These are phyloP conservation scores for Eutrema heterophyllum DNA, from an alignment of 345 rosid species.

Conservation along the genomic window DNA sequence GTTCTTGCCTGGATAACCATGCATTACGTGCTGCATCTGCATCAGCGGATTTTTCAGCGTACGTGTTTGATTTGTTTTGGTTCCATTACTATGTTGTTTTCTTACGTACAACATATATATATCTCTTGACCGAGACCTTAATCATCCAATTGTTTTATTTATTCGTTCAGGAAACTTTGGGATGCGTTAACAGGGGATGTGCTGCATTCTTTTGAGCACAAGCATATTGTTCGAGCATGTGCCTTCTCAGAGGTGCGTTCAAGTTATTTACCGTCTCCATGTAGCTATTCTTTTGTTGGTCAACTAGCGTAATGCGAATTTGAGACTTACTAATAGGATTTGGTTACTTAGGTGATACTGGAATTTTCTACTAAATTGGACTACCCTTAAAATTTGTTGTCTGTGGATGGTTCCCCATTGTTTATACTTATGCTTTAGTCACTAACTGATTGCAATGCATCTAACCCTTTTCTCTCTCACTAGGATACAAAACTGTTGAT, in stretches of 20 bases:
- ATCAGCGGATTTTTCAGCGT: conserved; percentile 97
- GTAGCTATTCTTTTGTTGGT: not conserved
- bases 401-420: not conserved
- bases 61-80: conserved; percentile 4
- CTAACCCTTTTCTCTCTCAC: not conserved
- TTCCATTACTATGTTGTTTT: not conserved
- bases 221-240: conserved; percentile 86
- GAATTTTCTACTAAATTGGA: not conserved
- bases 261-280: not conserved
- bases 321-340: not conserved
- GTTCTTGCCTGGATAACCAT: conserved; percentile 79
- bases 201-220: conserved; percentile 88
- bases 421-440: not conserved
- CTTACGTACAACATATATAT: not conserved
- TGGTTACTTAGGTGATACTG: not conserved
- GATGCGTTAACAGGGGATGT: conserved; percentile 89
- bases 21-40: conserved; percentile 95
- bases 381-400: not conserved
- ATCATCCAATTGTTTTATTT: not conserved
- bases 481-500: conserved; percentile 65
- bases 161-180: conserved; percentile 64
- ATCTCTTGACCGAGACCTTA: not conserved
- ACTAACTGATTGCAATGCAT: not conserved
- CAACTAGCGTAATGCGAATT: not conserved
- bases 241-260: conserved; percentile 72